Percentiles rank a stretch among this genome's conserved stretches.
Evolutionary conservation across 1,284 basidiomycete genomes (phyloP).

Genomic region (Blastosporella zonata): DNA sequence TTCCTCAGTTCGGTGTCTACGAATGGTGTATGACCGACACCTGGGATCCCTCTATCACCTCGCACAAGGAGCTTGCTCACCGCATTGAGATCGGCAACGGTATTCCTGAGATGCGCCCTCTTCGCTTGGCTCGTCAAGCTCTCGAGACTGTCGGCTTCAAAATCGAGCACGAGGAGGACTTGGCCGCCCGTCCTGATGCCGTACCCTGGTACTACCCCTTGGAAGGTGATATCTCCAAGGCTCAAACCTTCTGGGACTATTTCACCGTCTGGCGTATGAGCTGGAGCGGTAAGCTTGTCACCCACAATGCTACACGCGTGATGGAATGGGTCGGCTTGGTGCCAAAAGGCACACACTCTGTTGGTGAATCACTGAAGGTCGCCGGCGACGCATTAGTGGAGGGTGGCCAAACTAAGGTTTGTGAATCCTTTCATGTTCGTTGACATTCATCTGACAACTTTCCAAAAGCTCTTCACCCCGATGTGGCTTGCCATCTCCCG

Average conservation of each 20-base stretch:
- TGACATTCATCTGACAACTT: conserved; percentile 1
- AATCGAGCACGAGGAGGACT: conserved; percentile 91
- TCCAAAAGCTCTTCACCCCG: conserved; percentile 69
- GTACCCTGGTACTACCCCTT: conserved; percentile 97
- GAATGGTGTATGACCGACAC: conserved; percentile 99
- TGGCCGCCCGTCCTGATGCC: conserved; percentile 81
- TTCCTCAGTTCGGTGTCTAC: conserved; percentile 86
- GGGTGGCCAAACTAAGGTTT: conserved; percentile 85
- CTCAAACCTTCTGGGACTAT: conserved; percentile 93
- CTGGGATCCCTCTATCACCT: conserved; percentile 86
- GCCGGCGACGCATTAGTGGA: conserved; percentile 80
- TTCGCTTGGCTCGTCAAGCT: conserved; percentile 74
- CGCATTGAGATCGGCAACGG: conserved; percentile 92
- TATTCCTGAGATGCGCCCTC: conserved; percentile 94
- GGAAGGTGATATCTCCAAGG: conserved; percentile 89
- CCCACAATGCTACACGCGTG: conserved; percentile 76
- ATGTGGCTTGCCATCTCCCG: conserved; percentile 73
- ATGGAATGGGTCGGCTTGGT: conserved; percentile 81
- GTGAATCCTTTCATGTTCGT: conserved; percentile 19
- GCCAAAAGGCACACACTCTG: conserved; percentile 92
- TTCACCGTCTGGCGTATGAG: conserved; percentile 89
- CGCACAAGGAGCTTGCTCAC: conserved; percentile 92
- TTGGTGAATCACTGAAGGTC: conserved; percentile 86
- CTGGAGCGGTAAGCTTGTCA: conserved; percentile 83
- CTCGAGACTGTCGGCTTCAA: conserved; percentile 85